Evolutionary conservation across 306 rosid species (phyloP).

Genomic region (Cicer judaicum): DNA sequence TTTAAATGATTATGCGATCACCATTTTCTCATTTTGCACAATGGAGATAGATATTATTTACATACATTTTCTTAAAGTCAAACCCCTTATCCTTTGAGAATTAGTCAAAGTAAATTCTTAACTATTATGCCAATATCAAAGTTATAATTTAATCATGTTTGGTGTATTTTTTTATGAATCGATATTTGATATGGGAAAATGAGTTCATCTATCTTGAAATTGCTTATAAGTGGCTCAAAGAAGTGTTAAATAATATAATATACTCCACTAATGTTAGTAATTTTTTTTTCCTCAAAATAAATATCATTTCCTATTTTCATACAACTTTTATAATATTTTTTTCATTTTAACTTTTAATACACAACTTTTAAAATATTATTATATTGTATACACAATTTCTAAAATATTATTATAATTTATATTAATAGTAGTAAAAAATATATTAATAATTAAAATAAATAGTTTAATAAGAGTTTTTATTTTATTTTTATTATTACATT

Average conservation of each 20-base stretch:
- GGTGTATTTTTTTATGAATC: background rate
- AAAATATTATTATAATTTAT: too few relatives aligned
- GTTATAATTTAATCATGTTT: background rate
- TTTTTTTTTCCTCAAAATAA: too few relatives aligned
- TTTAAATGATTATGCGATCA: background rate
- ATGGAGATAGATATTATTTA: background rate
- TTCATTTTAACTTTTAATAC: too few relatives aligned
- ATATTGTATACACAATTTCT: too few relatives aligned
- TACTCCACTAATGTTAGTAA: too few relatives aligned
- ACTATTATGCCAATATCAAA: background rate
- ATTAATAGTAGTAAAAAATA: too few relatives aligned
- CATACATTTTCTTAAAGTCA: background rate
- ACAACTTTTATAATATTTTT: too few relatives aligned
- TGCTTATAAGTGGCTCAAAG: constrained; percentile 5
- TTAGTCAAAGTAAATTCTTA: constrained; percentile 10
- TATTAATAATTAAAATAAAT: too few relatives aligned
- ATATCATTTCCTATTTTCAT: too few relatives aligned
- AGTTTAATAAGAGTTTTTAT: too few relatives aligned
- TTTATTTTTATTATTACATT: too few relatives aligned
- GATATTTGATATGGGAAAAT: background rate
- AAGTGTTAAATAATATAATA: constrained; percentile 13
- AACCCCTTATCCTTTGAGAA: background rate
- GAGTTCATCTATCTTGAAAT: constrained; percentile 15
- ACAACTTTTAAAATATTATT: too few relatives aligned
- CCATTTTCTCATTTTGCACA: background rate